Evolutionary conservation across 2,329 filamentous ascomycete genomes (phyloP).

Genomic region (Drechslerella dactyloides): DNA sequence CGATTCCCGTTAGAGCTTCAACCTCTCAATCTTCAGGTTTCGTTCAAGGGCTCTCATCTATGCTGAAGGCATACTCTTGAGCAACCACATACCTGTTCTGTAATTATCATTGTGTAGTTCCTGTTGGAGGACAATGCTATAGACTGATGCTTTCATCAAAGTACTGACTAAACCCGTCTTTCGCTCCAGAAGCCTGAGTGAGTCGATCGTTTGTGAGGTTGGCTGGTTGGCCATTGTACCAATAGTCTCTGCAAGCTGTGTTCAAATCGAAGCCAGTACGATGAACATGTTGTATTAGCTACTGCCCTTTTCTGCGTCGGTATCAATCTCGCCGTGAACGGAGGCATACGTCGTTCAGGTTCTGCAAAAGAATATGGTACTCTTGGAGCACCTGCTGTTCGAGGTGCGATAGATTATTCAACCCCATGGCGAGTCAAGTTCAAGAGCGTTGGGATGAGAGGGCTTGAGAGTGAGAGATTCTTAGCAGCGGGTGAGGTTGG

Average conservation of each 20-base stretch:
- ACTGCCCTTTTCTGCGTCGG: neutral
- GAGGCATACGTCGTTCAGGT: slow-evolving; percentile 79
- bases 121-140: slow-evolving; percentile 97
- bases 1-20: neutral
- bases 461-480: neutral
- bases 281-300: slow-evolving; percentile 13
- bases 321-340: neutral
- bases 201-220: slow-evolving; percentile 82
- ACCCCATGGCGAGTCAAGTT: slow-evolving; percentile 16
- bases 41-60: neutral
- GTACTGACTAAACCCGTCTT: slow-evolving; percentile 97
- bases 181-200: slow-evolving; percentile 83
- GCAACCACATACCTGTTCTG: slow-evolving; percentile 20
- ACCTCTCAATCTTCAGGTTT: no score
- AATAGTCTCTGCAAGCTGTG: slow-evolving; percentile 67
- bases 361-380: slow-evolving; percentile 83
- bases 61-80: neutral
- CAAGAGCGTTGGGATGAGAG: neutral
- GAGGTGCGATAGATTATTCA: slow-evolving; percentile 64
- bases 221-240: slow-evolving; percentile 72
- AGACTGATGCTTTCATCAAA: slow-evolving; percentile 94
- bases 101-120: slow-evolving; percentile 75
- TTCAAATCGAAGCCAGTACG: neutral
- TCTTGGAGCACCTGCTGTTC: slow-evolving; percentile 96
- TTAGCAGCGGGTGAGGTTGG: neutral